These are phyloP conservation scores for Selaginella tamariscina DNA, from an alignment of 75 land plant species.

Conservation along the genomic window DNA sequence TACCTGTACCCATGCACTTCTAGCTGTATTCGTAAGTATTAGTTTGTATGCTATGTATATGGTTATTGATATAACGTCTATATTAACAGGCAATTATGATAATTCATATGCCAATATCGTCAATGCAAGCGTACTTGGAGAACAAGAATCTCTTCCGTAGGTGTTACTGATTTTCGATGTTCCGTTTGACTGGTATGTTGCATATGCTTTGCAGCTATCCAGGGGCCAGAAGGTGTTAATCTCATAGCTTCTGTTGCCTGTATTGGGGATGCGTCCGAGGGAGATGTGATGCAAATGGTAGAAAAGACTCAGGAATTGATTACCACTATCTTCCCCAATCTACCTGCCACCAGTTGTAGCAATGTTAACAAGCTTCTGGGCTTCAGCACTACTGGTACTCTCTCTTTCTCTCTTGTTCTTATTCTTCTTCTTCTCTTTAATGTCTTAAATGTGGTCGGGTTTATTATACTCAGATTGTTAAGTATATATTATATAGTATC, in stretches of 20 bases:
- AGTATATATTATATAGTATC: background rate
- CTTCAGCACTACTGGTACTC: too few species aligned
- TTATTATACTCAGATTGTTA: background rate
- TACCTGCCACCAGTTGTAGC: background rate
- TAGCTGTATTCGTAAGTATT: background rate
- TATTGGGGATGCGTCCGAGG: background rate
- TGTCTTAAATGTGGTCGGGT: background rate
- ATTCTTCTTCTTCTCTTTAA: too few species aligned
- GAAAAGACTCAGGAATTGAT: background rate
- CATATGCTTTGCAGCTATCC: background rate
- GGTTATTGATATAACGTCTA: too few species aligned
- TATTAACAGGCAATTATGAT: constrained; percentile 11
- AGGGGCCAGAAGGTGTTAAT: background rate
- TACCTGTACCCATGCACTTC: background rate
- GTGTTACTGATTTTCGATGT: background rate
- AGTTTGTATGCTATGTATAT: background rate
- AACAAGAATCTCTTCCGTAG: background rate
- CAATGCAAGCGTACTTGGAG: background rate
- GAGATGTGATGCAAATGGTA: background rate
- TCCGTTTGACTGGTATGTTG: too few species aligned
- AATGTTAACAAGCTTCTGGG: background rate
- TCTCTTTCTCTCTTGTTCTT: too few species aligned
- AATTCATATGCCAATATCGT: constrained; percentile 1
- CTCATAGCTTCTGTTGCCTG: background rate
- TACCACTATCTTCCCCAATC: background rate